phyloP scores from a whole-genome alignment of 306 rosid genomes.

The Argentina anserina region DNA sequence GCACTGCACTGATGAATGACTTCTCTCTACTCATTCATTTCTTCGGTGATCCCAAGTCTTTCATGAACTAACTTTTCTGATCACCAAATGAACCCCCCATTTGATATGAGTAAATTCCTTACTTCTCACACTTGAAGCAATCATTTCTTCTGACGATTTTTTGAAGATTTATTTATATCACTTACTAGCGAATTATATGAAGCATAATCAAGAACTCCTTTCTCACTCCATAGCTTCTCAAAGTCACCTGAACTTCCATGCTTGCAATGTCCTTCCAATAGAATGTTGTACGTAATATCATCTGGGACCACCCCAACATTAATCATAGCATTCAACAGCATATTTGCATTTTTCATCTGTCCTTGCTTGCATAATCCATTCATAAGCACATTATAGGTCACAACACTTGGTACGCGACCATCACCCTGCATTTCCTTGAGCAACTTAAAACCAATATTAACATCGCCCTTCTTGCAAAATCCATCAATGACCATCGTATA shows the following conservation, averaged over 20 bases:
- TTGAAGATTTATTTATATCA: slow-evolving; percentile 38
- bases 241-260: slow-evolving; percentile 43
- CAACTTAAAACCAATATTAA: slow-evolving; percentile 62
- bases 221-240: slow-evolving; percentile 48
- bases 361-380: slow-evolving; percentile 85
- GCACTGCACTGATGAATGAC: too few species aligned
- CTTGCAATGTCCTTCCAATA: slow-evolving; percentile 83
- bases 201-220: slow-evolving; percentile 73
- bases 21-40: too few species aligned
- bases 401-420: slow-evolving; percentile 60
- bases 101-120: too few species aligned
- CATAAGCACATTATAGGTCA: slow-evolving; percentile 83
- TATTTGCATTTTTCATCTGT: slow-evolving; percentile 86
- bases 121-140: slow-evolving; percentile 5
- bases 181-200: slow-evolving; percentile 56
- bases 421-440: slow-evolving; percentile 71
- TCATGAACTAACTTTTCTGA: too few species aligned
- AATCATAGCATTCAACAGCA: slow-evolving; percentile 83
- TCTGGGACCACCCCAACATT: slow-evolving; percentile 76
- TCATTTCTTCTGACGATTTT: slow-evolving; percentile 50
- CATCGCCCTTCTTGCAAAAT: slow-evolving; percentile 71
- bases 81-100: too few species aligned
- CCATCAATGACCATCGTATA: slow-evolving; percentile 78
- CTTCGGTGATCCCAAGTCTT: too few species aligned
- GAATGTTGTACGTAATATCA: slow-evolving; percentile 78